A percentile compares a stretch with the other conserved stretches of the same genome.
These are phyloP conservation scores for Cercospora sp. DNA, from an alignment of 2,329 filamentous ascomycete species.

Conservation along the genomic window DNA sequence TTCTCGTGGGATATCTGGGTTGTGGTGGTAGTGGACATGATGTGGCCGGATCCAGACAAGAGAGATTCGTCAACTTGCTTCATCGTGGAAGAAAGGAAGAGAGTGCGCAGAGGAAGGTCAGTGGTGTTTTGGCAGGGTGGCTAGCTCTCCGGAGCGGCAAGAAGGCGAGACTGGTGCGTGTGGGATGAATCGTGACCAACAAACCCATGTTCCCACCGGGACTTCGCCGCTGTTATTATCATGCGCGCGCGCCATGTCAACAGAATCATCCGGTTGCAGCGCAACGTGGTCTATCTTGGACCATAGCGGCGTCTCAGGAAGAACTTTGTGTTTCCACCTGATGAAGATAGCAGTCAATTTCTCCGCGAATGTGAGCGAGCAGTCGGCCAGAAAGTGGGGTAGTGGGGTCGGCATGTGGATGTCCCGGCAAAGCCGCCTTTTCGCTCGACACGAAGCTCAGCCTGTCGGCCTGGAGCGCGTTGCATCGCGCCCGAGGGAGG, in stretches of 20 bases:
- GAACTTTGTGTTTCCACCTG: conserved; percentile 9
- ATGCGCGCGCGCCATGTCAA: conserved; percentile 6
- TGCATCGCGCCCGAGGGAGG: neutral
- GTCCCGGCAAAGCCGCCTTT: neutral
- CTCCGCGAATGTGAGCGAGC: conserved; percentile 14
- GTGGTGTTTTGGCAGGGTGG: conserved; percentile 14
- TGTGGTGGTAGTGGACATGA: conserved; percentile 24
- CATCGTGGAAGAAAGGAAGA: conserved; percentile 14
- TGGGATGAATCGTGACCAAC: conserved; percentile 7
- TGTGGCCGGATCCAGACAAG: conserved; percentile 2
- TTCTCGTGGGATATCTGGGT: conserved; percentile 57
- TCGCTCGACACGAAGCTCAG: neutral
- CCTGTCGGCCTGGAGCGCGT: neutral
- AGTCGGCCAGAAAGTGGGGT: neutral
- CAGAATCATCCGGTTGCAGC: conserved; percentile 11
- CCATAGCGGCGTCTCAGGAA: conserved; percentile 8
- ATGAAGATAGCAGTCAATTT: conserved; percentile 12
- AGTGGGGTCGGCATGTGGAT: conserved; percentile 12
- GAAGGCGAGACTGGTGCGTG: conserved; percentile 5
- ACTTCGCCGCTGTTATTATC: conserved; percentile 5
- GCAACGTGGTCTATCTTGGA: neutral
- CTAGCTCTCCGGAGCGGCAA: conserved; percentile 12
- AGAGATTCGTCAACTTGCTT: conserved; percentile 18
- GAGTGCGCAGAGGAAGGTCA: conserved; percentile 3
- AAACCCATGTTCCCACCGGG: conserved; percentile 4